Evolutionary conservation across 306 rosid species (phyloP).

Genomic region (Dalbergia oliveri): DNA sequence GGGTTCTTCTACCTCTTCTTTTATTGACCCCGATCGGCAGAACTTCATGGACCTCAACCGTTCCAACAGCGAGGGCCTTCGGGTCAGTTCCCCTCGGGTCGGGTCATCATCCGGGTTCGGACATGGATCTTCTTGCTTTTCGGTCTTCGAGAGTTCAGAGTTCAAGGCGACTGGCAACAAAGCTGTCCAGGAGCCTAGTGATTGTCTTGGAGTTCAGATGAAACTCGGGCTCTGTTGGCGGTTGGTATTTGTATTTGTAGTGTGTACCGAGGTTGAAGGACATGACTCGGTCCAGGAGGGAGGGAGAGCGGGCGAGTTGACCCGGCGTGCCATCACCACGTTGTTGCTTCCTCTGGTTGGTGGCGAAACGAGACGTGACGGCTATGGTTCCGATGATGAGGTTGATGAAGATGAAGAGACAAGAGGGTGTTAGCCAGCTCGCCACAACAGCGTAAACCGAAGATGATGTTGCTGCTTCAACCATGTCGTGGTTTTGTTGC

Average conservation of each 20-base stretch:
- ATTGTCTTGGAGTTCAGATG: no score
- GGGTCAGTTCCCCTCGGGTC: not conserved
- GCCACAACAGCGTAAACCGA: slow-evolving; percentile 41
- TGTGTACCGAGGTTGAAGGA: slow-evolving; percentile 59
- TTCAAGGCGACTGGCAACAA: no score
- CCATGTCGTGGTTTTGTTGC: not conserved
- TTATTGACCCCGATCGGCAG: slow-evolving; percentile 43
- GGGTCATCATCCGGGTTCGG: not conserved
- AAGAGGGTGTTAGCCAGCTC: slow-evolving; percentile 70
- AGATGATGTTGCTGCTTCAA: not conserved
- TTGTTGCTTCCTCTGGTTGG: not conserved
- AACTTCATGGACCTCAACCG: slow-evolving; percentile 58
- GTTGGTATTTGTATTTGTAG: slow-evolving; percentile 32
- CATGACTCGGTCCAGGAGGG: slow-evolving; percentile 56
- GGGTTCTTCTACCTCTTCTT: slow-evolving; percentile 24
- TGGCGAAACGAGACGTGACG: slow-evolving; percentile 55
- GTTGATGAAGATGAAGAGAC: slow-evolving; percentile 75
- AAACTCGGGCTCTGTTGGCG: not conserved
- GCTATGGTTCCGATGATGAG: slow-evolving; percentile 67
- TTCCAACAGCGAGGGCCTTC: slow-evolving; percentile 61
- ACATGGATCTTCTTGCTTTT: not conserved
- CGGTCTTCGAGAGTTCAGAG: slow-evolving; percentile 16
- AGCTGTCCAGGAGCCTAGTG: no score
- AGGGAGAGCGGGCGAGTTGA: slow-evolving; percentile 54
- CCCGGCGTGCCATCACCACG: slow-evolving; percentile 1